Evolutionary conservation across 225 moss, liverwort and hornwort genomes (phyloP).

Genomic region (Climacium dendroides): DNA sequence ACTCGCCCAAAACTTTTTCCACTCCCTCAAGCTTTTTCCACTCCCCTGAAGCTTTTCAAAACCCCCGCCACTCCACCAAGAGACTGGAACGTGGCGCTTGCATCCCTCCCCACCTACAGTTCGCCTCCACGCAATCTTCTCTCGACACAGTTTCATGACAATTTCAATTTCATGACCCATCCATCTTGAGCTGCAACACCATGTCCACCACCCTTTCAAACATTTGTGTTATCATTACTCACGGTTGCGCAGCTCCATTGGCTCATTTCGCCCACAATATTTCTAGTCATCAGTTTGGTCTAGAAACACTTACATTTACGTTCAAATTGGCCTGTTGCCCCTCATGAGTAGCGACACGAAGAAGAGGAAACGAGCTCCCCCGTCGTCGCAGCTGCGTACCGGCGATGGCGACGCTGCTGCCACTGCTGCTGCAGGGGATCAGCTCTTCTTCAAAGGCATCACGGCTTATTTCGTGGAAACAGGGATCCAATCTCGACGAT

Average conservation of each 20-base stretch:
- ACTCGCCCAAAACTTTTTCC: no score
- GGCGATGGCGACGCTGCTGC: not conserved
- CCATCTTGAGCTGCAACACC: not conserved
- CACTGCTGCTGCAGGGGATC: not conserved
- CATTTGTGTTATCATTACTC: no score
- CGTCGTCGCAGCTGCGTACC: not conserved
- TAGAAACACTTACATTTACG: no score
- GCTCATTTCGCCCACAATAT: no score
- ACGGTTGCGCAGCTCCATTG: no score
- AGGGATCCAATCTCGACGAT: constrained; percentile 52
- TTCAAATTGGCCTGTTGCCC: no score
- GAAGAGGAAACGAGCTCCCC: constrained; percentile 14
- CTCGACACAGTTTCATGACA: not conserved
- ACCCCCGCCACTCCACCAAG: no score
- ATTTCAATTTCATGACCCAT: not conserved
- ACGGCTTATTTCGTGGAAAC: constrained; percentile 48
- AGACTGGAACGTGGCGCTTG: not conserved
- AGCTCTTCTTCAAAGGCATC: constrained; percentile 40
- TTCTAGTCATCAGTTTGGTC: no score
- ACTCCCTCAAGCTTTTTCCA: no score
- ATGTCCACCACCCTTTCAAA: not conserved
- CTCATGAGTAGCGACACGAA: constrained; percentile 9
- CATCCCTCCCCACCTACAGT: not conserved
- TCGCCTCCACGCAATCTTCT: not conserved
- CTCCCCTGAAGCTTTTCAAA: no score